Evolutionary conservation across 192 early-diverging fungal genomes (phyloP).

Genomic region (Umbelopsis sp.): DNA sequence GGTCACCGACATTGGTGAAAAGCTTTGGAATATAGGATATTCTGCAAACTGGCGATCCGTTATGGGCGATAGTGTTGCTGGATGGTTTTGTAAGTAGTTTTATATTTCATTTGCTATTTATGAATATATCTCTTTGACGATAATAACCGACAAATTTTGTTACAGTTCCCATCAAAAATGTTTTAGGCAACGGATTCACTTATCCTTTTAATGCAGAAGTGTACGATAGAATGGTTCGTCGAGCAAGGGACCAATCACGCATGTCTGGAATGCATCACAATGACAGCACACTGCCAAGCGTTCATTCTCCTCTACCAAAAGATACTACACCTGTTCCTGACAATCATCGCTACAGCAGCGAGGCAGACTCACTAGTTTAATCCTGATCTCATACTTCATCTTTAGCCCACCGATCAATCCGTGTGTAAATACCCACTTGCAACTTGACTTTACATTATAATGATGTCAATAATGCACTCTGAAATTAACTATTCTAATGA

Average conservation of each 20-base stretch:
- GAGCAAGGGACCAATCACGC: slow-evolving; percentile 20
- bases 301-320: not conserved
- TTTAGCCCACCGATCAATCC: not conserved
- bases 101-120: not conserved
- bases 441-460: not conserved
- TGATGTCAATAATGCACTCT: not conserved
- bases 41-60: slow-evolving; percentile 48
- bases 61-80: slow-evolving; percentile 40
- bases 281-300: not conserved
- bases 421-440: too few relatives aligned
- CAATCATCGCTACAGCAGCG: not conserved
- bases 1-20: slow-evolving; percentile 35
- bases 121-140: not conserved
- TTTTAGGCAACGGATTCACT: slow-evolving; percentile 28
- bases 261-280: not conserved
- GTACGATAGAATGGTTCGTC: slow-evolving; percentile 19
- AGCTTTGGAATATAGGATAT: slow-evolving; percentile 42
- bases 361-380: not conserved
- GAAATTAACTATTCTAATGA: not conserved
- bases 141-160: not conserved
- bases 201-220: slow-evolving; percentile 29
- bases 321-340: not conserved
- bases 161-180: slow-evolving; percentile 31
- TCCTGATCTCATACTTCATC: not conserved
- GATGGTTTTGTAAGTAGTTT: slow-evolving; percentile 37